Percentiles rank a stretch among this genome's conserved stretches.
Evolutionary conservation across 2,329 filamentous ascomycete species (phyloP).

Genomic region (Stemphylium vesicarium): DNA sequence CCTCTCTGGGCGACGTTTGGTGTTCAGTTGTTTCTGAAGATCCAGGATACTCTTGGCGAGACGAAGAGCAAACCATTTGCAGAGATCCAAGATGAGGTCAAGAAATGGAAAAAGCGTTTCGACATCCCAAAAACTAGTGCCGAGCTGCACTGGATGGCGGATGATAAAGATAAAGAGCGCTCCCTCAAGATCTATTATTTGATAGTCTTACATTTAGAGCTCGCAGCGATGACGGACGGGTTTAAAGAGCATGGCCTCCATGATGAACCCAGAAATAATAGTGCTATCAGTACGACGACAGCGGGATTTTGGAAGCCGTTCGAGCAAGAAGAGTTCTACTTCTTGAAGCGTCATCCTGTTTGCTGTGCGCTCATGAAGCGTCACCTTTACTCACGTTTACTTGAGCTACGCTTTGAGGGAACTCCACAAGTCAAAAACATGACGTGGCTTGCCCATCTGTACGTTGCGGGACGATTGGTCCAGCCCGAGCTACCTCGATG

Average conservation of each 20-base stretch:
- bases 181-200: not conserved
- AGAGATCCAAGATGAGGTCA: not conserved
- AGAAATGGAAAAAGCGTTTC: not conserved
- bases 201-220: not conserved
- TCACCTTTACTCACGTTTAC: not conserved
- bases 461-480: not conserved
- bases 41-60: not conserved
- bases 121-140: not conserved
- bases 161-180: not conserved
- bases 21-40: not conserved
- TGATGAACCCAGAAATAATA: not conserved
- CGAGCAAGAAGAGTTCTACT: not conserved
- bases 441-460: not conserved
- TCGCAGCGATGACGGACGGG: not conserved
- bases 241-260: not conserved
- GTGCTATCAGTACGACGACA: not conserved
- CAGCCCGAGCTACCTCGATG: not conserved
- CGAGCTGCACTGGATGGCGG: not conserved
- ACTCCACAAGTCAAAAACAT: not conserved
- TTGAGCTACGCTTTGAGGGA: not conserved
- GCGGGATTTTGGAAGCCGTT: not conserved
- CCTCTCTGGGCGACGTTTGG: not conserved
- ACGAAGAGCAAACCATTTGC: not conserved
- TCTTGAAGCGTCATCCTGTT: not conserved
- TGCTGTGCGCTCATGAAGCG: not conserved